phyloP scores from a whole-genome alignment of 768 basidiomycete species.

The Mycena maculata region DNA sequence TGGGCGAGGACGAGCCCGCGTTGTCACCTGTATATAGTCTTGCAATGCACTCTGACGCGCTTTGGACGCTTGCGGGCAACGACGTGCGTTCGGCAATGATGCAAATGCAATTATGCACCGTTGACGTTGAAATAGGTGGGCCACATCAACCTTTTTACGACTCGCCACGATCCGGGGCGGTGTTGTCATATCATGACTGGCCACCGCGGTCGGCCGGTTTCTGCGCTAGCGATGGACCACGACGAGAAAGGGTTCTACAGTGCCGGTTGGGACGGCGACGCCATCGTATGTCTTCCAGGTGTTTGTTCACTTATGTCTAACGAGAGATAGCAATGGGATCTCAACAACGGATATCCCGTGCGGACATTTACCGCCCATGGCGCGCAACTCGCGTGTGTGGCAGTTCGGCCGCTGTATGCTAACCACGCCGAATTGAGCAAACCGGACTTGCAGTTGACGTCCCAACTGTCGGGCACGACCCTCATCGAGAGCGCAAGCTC shows the following conservation, averaged over 20 bases:
- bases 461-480: constrained; percentile 23
- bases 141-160: constrained; percentile 92
- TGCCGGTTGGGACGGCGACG: constrained; percentile 94
- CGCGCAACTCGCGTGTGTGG: constrained; percentile 85
- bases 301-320: constrained; percentile 29
- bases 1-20: constrained; percentile 61
- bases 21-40: constrained; percentile 89
- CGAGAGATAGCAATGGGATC: constrained; percentile 90
- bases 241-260: constrained; percentile 90
- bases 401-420: constrained; percentile 65
- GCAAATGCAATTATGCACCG: constrained; percentile 30
- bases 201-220: constrained; percentile 81
- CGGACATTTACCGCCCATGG: constrained; percentile 85
- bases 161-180: constrained; percentile 91
- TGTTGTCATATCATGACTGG: constrained; percentile 78
- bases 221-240: constrained; percentile 82
- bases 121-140: constrained; percentile 68
- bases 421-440: constrained; percentile 5
- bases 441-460: background rate
- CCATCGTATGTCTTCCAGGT: constrained; percentile 66
- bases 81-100: constrained; percentile 64
- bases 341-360: constrained; percentile 86
- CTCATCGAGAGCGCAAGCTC: constrained; percentile 38
- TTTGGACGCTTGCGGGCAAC: constrained; percentile 92
- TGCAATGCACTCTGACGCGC: constrained; percentile 90